phyloP scores from a whole-genome alignment of 2,329 filamentous ascomycete genomes.

The Diaporthe nobilis region DNA sequence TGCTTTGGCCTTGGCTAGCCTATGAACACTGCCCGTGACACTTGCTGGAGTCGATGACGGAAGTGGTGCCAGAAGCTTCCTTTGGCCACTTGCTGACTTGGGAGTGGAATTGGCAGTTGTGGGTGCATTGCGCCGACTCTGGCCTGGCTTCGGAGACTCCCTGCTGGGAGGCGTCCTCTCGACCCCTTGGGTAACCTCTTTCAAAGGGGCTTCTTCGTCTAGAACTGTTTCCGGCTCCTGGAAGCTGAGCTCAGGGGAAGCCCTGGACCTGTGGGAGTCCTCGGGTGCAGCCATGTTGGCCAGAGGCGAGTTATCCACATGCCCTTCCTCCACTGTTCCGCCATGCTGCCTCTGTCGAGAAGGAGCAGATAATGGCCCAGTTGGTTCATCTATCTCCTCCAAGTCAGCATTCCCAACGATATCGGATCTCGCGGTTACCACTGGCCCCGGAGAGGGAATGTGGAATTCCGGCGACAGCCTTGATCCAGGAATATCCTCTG shows the following conservation, averaged over 20 bases:
- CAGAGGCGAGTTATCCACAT: background rate
- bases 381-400: background rate
- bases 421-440: background rate
- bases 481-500: background rate
- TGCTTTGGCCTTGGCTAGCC: background rate
- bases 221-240: conserved; percentile 1
- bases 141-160: background rate
- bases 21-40: background rate
- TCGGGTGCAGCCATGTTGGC: background rate
- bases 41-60: conserved; percentile 6
- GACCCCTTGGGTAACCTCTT: background rate
- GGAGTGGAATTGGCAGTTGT: background rate
- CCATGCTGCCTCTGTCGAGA: background rate
- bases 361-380: background rate
- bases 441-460: conserved; percentile 27
- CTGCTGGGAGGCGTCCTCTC: background rate
- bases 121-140: background rate
- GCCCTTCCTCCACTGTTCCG: background rate
- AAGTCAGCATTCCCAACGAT: background rate
- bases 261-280: background rate
- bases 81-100: background rate
- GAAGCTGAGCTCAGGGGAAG: background rate
- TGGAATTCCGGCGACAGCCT: conserved; percentile 21
- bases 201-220: background rate
- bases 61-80: conserved; percentile 2